Conservation (phyloP, 2,329 filamentous ascomycete species). For the Davidsoniella virescens region DNA sequence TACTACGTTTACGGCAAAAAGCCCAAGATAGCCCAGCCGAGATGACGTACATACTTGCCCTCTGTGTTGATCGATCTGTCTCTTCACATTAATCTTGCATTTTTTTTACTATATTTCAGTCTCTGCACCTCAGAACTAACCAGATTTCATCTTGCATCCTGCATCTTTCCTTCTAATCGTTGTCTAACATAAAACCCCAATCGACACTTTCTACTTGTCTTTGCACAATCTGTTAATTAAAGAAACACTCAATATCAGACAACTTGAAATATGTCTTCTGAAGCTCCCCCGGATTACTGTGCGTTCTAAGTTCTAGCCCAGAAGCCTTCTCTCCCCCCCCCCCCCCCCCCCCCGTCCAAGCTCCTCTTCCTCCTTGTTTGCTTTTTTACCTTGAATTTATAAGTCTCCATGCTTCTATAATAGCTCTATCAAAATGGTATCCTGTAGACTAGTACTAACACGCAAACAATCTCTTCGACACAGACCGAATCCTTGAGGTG, state of each 20-base stretch:
- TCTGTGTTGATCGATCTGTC: too few species aligned
- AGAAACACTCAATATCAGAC: background rate
- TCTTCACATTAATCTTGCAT: too few species aligned
- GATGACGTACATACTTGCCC: too few species aligned
- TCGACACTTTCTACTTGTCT: background rate
- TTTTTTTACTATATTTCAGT: too few species aligned
- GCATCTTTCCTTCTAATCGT: background rate
- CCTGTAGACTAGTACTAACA: background rate
- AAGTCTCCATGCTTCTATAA: too few species aligned
- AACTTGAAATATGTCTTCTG: constrained; percentile 3
- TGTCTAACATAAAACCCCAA: constrained; percentile 5
- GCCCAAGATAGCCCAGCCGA: too few species aligned
- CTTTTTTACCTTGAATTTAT: background rate
- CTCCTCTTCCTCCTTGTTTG: background rate
- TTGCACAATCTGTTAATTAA: too few species aligned
- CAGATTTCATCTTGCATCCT: too few species aligned
- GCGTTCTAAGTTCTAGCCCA: background rate
- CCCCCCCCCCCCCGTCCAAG: too few species aligned
- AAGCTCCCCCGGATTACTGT: constrained; percentile 12
- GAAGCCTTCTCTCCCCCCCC: too few species aligned
- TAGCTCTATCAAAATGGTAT: background rate
- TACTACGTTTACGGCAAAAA: too few species aligned
- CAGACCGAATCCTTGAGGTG: constrained; percentile 61
- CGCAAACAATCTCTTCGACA: background rate
- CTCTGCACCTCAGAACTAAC: too few species aligned